These are phyloP conservation scores for Salix brachista DNA, from an alignment of 345 rosid species.

Conservation along the genomic window DNA sequence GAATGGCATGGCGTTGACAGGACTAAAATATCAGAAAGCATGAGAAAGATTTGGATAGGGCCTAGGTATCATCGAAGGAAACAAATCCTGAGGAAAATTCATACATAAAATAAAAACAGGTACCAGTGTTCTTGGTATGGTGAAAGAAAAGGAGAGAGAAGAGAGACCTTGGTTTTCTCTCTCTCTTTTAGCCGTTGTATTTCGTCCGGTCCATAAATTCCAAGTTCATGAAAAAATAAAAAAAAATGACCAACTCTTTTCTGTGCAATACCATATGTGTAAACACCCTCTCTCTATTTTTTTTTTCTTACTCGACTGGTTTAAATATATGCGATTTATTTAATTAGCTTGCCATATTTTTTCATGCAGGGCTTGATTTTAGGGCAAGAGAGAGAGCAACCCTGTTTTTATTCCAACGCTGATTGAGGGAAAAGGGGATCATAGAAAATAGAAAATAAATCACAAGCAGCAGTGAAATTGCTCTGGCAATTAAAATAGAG, in stretches of 20 bases:
- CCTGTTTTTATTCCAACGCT: too few species aligned
- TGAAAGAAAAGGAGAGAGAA: neutral
- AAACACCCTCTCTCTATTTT: neutral
- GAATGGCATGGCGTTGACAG: neutral
- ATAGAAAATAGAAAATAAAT: too few species aligned
- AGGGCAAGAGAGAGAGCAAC: neutral
- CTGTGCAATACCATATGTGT: neutral
- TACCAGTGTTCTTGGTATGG: neutral
- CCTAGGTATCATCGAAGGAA: neutral
- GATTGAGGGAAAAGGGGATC: too few species aligned
- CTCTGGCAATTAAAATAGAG: too few species aligned
- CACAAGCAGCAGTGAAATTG: too few species aligned
- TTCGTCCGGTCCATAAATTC: neutral
- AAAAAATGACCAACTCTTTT: neutral
- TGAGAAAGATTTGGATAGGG: neutral
- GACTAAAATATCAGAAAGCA: neutral
- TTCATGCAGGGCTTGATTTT: neutral
- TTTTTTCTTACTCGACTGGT: neutral
- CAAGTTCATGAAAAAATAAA: neutral
- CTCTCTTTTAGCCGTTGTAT: neutral
- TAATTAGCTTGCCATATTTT: neutral
- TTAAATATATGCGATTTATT: neutral
- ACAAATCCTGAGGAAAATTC: neutral
- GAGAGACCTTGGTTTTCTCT: neutral
- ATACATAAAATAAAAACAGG: neutral